Conservation (phyloP, 1,284 basidiomycete genomes). For the Xerocomus amazonicus region DNA sequence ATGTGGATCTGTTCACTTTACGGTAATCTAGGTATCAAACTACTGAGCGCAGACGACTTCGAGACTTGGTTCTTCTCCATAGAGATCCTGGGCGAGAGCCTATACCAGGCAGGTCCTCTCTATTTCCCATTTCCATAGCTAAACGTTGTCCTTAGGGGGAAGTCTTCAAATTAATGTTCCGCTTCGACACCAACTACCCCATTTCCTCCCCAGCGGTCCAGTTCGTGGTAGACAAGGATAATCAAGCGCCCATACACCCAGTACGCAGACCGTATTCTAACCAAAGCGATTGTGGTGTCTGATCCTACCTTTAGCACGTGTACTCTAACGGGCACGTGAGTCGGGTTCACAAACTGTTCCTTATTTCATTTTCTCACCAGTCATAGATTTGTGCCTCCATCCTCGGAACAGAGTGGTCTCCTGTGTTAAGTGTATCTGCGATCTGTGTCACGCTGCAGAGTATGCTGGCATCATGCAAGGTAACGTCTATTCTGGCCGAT, state of each 20-base stretch:
- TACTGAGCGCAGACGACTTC: conserved; percentile 71
- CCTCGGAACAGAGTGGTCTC: conserved; percentile 82
- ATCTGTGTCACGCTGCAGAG: conserved; percentile 82
- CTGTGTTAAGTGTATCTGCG: conserved; percentile 72
- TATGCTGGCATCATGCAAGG: conserved; percentile 86
- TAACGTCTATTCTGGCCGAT: conserved; percentile 28
- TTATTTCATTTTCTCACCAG: conserved; percentile 13
- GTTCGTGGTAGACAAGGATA: conserved; percentile 64
- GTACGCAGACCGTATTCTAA: conserved; percentile 40
- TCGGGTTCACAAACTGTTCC: conserved; percentile 9
- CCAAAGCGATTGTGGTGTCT: conserved; percentile 8
- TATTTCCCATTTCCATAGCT: conserved; percentile 5
- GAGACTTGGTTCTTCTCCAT: conserved; percentile 69
- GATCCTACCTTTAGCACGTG: conserved; percentile 53
- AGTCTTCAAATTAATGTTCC: conserved; percentile 71
- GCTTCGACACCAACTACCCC: conserved; percentile 72
- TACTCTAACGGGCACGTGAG: conserved; percentile 83
- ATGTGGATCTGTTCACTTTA: conserved; percentile 1
- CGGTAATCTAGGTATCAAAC: conserved; percentile 53
- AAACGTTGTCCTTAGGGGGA: conserved; percentile 51
- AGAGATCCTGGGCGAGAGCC: conserved; percentile 74
- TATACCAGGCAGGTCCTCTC: conserved; percentile 54
- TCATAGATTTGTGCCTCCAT: conserved; percentile 79
- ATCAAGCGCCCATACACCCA: conserved; percentile 68
- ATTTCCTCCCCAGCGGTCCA: conserved; percentile 82